A percentile compares a stretch with the other conserved stretches of the same genome.
Conservation (phyloP, 2,329 filamentous ascomycete genomes). For the Dothistroma pini region DNA sequence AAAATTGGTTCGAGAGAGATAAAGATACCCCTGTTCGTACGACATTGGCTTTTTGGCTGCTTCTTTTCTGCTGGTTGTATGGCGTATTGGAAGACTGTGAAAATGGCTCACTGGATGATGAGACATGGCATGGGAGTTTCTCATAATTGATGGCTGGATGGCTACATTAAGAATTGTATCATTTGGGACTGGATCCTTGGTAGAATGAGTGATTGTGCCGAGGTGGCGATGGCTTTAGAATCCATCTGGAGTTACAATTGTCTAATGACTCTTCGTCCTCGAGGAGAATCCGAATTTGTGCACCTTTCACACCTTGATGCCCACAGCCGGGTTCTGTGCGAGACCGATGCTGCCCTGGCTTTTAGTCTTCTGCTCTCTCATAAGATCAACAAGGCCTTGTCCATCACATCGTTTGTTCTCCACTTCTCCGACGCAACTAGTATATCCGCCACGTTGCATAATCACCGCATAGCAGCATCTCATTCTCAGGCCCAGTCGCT, state of each 20-base stretch:
- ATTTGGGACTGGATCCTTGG: not conserved
- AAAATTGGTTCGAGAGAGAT: not conserved
- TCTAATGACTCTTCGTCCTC: not conserved
- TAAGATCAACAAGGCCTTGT: not conserved
- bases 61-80: not conserved
- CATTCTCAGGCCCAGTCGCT: not conserved
- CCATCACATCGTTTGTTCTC: not conserved
- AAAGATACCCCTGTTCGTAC: not conserved
- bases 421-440: not conserved
- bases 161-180: not conserved
- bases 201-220: not conserved
- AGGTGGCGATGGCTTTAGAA: not conserved
- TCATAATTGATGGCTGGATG: not conserved
- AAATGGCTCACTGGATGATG: not conserved
- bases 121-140: not conserved
- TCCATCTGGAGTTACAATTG: not conserved
- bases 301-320: not conserved
- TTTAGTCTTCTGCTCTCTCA: not conserved
- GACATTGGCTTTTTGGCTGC: not conserved
- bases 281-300: not conserved
- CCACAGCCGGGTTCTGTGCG: not conserved
- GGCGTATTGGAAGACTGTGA: not conserved
- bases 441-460: not conserved
- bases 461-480: not conserved
- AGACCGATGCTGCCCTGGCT: not conserved